Percentiles rank a stretch among this genome's conserved stretches.
Conservation (phyloP, 352 stramenopile genomes). For the Phytophthora rubi region DNA sequence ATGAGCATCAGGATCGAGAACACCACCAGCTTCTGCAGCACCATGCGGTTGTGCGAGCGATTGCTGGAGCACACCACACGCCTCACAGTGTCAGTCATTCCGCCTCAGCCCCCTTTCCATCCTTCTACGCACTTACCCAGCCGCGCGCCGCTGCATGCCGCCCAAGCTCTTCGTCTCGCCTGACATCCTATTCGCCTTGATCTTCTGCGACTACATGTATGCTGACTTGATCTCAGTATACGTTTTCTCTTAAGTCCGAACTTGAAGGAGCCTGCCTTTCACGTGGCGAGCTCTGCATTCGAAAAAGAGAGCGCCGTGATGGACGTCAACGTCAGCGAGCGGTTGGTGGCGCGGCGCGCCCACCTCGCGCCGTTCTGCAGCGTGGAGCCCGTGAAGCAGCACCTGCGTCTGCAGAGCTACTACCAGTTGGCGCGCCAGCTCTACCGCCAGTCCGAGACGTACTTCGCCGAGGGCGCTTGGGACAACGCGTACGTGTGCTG, state of each 20-base stretch:
- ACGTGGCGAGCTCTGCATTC: slow-evolving; percentile 27
- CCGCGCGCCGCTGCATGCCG: slow-evolving; percentile 55
- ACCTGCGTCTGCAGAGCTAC: slow-evolving; percentile 68
- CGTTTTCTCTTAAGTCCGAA: slow-evolving; percentile 33
- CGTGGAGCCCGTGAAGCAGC: slow-evolving; percentile 72
- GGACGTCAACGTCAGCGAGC: slow-evolving; percentile 59
- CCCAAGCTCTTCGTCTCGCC: slow-evolving; percentile 48
- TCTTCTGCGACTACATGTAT: slow-evolving; percentile 9
- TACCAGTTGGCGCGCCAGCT: slow-evolving; percentile 79
- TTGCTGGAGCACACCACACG: slow-evolving; percentile 47
- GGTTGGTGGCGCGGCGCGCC: slow-evolving; percentile 61
- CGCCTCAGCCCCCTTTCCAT: not conserved
- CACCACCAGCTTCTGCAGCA: slow-evolving; percentile 72
- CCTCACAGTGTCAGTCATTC: not conserved
- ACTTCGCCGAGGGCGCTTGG: slow-evolving; percentile 62
- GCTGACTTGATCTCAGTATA: slow-evolving; percentile 12
- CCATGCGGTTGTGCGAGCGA: slow-evolving; percentile 72
- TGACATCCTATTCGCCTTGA: slow-evolving; percentile 7
- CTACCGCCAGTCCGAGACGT: slow-evolving; percentile 77
- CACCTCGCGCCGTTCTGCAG: slow-evolving; percentile 63
- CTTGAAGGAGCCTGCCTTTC: slow-evolving; percentile 30
- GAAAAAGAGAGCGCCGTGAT: slow-evolving; percentile 40
- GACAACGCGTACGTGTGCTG: slow-evolving; percentile 71
- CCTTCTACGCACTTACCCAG: slow-evolving; percentile 28
- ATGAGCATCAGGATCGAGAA: slow-evolving; percentile 79